Base-by-base conservation (phyloP, 2,329 filamentous ascomycete species). In the Magnaporthiopsis incrustans region DNA sequence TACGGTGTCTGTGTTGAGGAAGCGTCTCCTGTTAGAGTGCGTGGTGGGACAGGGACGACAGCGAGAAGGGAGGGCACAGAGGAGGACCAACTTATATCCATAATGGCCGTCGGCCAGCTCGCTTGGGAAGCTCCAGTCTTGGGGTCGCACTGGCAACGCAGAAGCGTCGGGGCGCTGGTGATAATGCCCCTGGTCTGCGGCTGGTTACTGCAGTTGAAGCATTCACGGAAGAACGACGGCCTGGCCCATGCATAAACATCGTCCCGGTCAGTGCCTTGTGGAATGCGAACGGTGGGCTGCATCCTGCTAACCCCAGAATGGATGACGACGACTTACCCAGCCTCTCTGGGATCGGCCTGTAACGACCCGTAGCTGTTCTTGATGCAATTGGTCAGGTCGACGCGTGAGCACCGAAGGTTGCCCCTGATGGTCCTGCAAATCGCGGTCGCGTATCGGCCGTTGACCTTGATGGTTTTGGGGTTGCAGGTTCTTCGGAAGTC, bases 181-280 rank as follows among this genome's bases (percentile, higher is more conserved):
- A 38, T 14, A 8, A 60, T 15, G 58, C 58, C 58, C 6, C 27
- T 14, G n/a, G 30, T 60, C 27, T n/a, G 26, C 32, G 58, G 58
- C 26, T 60, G 11, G 58, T 60, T 60, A 18, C 58, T 60, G 58
- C 58, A 60, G 58, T 35, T 35, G 58, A 32, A 33, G 12, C 58
- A 60, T 25, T 60, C 58, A 12, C 25, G 30, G 26, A 60, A 33
- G 58, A 60, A 60, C 8, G 58, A 32, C 14, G 58, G 58, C 5
- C 58, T 60, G 58, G 25, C 11, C 18, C 12, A 18, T 3, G 30
- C 11, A 35, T 15, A 32, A 35, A 7, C 5, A 25, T 4, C 27
- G 22, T 15, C 38, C 1, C 7, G 6, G 44, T 53, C 22, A 53
- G n/a, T 11, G 3, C 4, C 22, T 3, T n/a, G 18, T 11, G 18